These are phyloP conservation scores for Arthroderma sp. DNA, from an alignment of 2,329 filamentous ascomycete genomes.

Conservation along the genomic window DNA sequence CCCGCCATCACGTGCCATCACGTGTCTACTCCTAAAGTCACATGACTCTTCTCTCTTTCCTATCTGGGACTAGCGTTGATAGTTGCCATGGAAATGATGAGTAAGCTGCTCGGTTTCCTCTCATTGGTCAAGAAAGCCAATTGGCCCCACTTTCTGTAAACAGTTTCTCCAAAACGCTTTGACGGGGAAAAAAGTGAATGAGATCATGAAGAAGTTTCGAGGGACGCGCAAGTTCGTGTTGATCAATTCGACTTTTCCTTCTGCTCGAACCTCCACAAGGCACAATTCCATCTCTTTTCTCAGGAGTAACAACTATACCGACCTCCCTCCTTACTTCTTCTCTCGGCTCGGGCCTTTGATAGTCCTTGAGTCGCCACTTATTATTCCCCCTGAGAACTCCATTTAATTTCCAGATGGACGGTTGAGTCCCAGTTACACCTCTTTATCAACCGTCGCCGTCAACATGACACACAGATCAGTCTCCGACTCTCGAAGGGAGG, in stretches of 20 bases:
- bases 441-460: neutral
- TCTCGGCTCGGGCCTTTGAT: neutral
- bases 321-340: neutral
- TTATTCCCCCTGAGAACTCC: neutral
- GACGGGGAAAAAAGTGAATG: neutral
- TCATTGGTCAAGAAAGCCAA: neutral
- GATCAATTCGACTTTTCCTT: neutral
- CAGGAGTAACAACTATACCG: too few relatives aligned
- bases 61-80: neutral
- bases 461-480: neutral
- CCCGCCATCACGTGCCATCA: neutral
- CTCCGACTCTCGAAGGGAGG: neutral
- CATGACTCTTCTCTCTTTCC: neutral
- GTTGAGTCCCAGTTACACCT: neutral
- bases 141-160: neutral
- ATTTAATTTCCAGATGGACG: neutral
- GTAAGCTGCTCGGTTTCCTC: neutral
- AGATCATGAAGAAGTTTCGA: neutral
- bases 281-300: too few relatives aligned
- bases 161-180: too few relatives aligned
- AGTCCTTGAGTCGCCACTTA: neutral
- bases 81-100: constrained; percentile 1
- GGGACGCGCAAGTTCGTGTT: neutral
- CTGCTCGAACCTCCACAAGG: too few relatives aligned
- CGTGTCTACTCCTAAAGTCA: neutral